phyloP scores from a whole-genome alignment of 2,329 filamentous ascomycete species.

The Elsinoe perseae region DNA sequence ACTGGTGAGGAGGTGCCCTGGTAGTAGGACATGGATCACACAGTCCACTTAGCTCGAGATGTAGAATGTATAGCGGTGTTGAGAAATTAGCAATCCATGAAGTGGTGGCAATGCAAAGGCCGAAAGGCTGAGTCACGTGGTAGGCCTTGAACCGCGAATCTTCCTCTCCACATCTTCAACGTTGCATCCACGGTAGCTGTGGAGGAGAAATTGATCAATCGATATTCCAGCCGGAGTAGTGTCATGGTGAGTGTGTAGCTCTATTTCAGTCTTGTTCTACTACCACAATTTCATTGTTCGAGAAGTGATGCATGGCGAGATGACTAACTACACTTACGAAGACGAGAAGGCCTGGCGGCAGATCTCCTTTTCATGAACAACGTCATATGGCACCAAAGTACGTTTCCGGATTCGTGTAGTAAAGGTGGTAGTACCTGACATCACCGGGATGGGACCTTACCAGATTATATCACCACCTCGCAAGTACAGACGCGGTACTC shows the following conservation, averaged over 20 bases:
- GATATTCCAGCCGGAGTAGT: not conserved
- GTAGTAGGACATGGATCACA: constrained; percentile 20
- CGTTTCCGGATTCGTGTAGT: not conserved
- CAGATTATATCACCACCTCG: not conserved
- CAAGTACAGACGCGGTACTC: constrained; percentile 9
- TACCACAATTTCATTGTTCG: not conserved
- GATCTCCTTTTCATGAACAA: not conserved
- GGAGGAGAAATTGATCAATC: not conserved
- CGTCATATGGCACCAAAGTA: constrained; percentile 2
- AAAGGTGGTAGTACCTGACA: not conserved
- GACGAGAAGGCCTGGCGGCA: constrained; percentile 2
- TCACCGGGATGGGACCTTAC: not conserved
- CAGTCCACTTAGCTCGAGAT: too few species aligned
- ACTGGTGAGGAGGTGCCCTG: constrained; percentile 32
- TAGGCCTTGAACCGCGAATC: not conserved
- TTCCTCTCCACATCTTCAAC: not conserved
- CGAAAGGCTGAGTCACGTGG: not conserved
- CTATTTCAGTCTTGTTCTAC: not conserved
- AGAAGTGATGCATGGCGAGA: not conserved
- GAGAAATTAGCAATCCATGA: not conserved
- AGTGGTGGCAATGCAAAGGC: not conserved
- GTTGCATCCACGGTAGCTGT: not conserved
- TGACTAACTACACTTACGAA: not conserved
- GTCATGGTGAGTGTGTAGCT: not conserved
- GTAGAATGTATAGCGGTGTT: not conserved